These are phyloP conservation scores for Saitozyma sp. DNA, from an alignment of 768 basidiomycete species.

Conservation along the genomic window DNA sequence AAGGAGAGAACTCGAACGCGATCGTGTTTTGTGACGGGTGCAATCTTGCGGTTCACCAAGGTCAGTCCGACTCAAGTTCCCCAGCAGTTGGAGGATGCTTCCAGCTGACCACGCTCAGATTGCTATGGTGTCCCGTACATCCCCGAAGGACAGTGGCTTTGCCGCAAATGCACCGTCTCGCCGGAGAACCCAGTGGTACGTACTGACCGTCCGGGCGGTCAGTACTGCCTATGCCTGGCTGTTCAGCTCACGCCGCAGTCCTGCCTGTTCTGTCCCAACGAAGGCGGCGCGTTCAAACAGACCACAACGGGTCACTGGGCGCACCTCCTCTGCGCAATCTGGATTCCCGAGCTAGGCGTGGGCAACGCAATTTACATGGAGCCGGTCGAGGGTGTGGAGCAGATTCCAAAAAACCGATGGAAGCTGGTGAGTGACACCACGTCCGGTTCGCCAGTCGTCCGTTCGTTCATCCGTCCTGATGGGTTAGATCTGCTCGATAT, in stretches of 20 bases:
- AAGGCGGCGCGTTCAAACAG: conserved; percentile 98
- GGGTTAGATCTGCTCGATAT: conserved; percentile 66
- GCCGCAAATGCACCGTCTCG: conserved; percentile 95
- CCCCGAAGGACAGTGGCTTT: conserved; percentile 99
- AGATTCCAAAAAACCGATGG: conserved; percentile 86
- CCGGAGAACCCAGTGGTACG: conserved; percentile 83
- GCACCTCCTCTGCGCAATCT: conserved; percentile 93
- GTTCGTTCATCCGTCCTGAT: neutral
- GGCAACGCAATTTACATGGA: conserved; percentile 98
- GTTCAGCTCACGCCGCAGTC: conserved; percentile 59
- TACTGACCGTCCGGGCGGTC: conserved; percentile 54
- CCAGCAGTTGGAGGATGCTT: too few relatives aligned
- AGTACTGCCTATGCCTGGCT: conserved; percentile 43
- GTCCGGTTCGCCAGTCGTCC: neutral
- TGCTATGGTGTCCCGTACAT: conserved; percentile 99
- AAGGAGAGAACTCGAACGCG: conserved; percentile 97
- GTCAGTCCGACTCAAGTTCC: conserved; percentile 54
- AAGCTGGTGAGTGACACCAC: conserved; percentile 67
- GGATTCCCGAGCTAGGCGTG: conserved; percentile 91
- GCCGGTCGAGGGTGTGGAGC: conserved; percentile 85
- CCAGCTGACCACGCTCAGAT: conserved; percentile 59
- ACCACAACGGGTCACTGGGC: conserved; percentile 91
- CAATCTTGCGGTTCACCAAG: conserved; percentile 99
- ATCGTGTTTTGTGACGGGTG: conserved; percentile 99
- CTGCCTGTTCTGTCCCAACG: conserved; percentile 92